Evolutionary conservation across 192 early-diverging fungal species (phyloP).

Genomic region (Coemansia erecta): DNA sequence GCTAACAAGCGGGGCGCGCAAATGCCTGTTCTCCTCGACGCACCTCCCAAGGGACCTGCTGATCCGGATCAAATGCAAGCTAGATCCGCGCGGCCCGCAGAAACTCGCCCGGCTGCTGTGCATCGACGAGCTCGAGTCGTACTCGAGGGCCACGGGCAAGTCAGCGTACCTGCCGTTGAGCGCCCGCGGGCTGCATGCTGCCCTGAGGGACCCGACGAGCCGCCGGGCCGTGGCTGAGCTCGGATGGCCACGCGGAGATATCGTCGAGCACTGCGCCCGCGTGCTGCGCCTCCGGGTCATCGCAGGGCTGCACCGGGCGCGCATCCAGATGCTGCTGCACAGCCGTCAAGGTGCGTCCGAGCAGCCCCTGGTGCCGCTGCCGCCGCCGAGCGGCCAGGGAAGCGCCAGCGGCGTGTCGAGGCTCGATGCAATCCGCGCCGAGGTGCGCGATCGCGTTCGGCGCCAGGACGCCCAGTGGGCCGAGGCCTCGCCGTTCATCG

Average conservation of each 20-base stretch:
- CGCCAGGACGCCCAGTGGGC: slow-evolving; percentile 39
- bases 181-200: slow-evolving; percentile 16
- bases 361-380: too few species aligned
- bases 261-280: slow-evolving; percentile 34
- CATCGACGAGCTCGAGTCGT: slow-evolving; percentile 34
- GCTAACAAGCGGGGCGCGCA: slow-evolving; percentile 22
- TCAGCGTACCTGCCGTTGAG: slow-evolving; percentile 22
- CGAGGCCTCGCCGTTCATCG: slow-evolving; percentile 11
- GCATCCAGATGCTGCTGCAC: slow-evolving; percentile 11
- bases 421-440: slow-evolving; percentile 18
- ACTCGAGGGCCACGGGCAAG: slow-evolving; percentile 7
- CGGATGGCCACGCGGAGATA: slow-evolving; percentile 25
- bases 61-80: slow-evolving; percentile 27
- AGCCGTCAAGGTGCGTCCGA: too few species aligned
- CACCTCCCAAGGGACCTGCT: slow-evolving; percentile 11
- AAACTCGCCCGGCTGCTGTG: slow-evolving; percentile 1
- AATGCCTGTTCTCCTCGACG: slow-evolving; percentile 16
- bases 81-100: background rate
- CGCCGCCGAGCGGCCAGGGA: too few species aligned
- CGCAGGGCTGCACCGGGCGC: slow-evolving; percentile 22
- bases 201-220: slow-evolving; percentile 10
- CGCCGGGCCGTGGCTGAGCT: background rate
- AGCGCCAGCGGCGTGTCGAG: background rate
- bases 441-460: slow-evolving; percentile 8
- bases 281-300: slow-evolving; percentile 22